A percentile compares a stretch with the other conserved stretches of the same genome.
These are phyloP conservation scores for Fistulinella staudtii DNA, from an alignment of 1,284 basidiomycete genomes.

Conservation along the genomic window DNA sequence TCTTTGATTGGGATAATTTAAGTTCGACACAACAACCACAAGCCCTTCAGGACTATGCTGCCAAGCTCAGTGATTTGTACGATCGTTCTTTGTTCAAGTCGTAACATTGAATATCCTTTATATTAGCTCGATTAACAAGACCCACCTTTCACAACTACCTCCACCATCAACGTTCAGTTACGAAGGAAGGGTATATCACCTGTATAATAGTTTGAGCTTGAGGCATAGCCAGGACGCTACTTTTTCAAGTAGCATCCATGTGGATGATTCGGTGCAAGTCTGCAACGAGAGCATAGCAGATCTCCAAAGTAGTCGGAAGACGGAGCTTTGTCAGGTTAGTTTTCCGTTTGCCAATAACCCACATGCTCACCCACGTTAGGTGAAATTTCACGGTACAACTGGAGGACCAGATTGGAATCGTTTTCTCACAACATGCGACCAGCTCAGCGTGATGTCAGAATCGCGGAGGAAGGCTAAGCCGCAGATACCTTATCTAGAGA, in stretches of 20 bases:
- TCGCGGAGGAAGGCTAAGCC: slow-evolving; percentile 11
- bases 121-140: slow-evolving; percentile 27
- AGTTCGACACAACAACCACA: slow-evolving; percentile 36
- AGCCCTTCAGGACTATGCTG: slow-evolving; percentile 42
- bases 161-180: slow-evolving; percentile 49
- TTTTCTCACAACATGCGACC: slow-evolving; percentile 55
- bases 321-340: slow-evolving; percentile 52
- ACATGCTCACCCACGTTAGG: slow-evolving; percentile 34
- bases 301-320: slow-evolving; percentile 52
- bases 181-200: slow-evolving; percentile 43
- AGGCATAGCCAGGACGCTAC: slow-evolving; percentile 43
- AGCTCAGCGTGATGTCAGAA: slow-evolving; percentile 33
- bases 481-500: slow-evolving; percentile 6
- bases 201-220: slow-evolving; percentile 48
- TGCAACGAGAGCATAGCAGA: slow-evolving; percentile 49
- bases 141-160: slow-evolving; percentile 38
- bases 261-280: slow-evolving; percentile 18
- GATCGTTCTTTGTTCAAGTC: slow-evolving; percentile 20
- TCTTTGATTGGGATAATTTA: slow-evolving; percentile 35
- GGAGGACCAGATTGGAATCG: slow-evolving; percentile 45
- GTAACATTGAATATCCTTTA: slow-evolving; percentile 16
- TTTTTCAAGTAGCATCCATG: background rate
- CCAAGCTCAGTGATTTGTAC: slow-evolving; percentile 44
- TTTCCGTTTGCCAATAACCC: background rate
- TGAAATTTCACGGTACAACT: slow-evolving; percentile 40